Conservation (phyloP, 768 basidiomycete genomes). For the Chlorophyllum brunneum region DNA sequence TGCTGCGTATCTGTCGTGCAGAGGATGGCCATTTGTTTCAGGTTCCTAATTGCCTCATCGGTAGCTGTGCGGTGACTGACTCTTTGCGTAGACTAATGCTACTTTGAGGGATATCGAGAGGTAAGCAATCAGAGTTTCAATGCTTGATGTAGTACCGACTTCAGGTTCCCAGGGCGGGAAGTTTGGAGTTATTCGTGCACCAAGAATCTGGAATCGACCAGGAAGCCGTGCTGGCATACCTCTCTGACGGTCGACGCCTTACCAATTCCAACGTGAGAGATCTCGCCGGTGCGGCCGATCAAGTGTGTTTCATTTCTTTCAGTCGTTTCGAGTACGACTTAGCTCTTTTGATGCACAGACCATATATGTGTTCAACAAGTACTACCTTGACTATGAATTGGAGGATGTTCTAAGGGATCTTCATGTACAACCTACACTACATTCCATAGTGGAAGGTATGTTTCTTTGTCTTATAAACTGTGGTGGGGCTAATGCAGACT, state of each 20-base stretch:
- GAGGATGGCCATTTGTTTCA: slow-evolving; percentile 62
- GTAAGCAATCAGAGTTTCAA: slow-evolving; percentile 20
- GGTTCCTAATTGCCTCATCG: slow-evolving; percentile 28
- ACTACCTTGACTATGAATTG: slow-evolving; percentile 67
- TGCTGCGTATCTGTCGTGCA: slow-evolving; percentile 64
- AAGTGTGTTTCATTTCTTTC: slow-evolving; percentile 40
- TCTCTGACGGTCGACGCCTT: slow-evolving; percentile 75
- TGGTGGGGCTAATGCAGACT: slow-evolving; percentile 6
- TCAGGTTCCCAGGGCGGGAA: slow-evolving; percentile 44
- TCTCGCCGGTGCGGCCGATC: slow-evolving; percentile 68
- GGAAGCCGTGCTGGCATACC: slow-evolving; percentile 69
- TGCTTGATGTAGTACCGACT: slow-evolving; percentile 12
- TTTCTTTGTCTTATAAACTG: background rate
- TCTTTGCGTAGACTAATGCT: slow-evolving; percentile 47
- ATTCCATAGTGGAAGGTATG: slow-evolving; percentile 71
- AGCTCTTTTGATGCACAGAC: slow-evolving; percentile 33
- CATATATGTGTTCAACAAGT: slow-evolving; percentile 83
- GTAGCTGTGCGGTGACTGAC: slow-evolving; percentile 2
- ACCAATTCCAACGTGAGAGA: slow-evolving; percentile 72
- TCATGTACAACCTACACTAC: slow-evolving; percentile 54
- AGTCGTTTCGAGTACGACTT: background rate
- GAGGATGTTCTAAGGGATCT: slow-evolving; percentile 64
- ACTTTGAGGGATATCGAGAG: slow-evolving; percentile 75
- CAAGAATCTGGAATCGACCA: slow-evolving; percentile 70
- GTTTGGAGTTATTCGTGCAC: slow-evolving; percentile 67